These are phyloP conservation scores for Oryza punctata DNA, from an alignment of 176 grass and related monocot species.

Conservation along the genomic window DNA sequence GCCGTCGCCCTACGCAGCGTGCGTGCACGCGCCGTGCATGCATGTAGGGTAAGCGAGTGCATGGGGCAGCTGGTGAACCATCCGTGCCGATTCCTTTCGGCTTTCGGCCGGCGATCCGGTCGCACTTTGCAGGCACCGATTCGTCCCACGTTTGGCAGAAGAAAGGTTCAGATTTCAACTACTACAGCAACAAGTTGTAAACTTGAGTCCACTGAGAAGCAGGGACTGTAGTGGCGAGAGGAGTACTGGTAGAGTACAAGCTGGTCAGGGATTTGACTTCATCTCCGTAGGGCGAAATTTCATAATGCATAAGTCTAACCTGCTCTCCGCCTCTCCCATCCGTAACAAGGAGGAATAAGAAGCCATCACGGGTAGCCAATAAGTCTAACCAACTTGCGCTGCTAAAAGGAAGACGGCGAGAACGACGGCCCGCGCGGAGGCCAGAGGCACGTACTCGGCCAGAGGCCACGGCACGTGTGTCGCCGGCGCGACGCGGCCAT, in stretches of 20 bases:
- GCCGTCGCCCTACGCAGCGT: not conserved
- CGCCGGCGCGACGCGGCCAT: not conserved
- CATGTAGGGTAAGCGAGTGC: not conserved
- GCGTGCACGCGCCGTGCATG: not conserved
- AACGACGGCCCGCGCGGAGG: not conserved
- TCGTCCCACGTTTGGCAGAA: not conserved
- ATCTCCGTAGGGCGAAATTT: not conserved
- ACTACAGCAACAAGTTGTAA: not conserved
- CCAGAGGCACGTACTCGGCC: not conserved
- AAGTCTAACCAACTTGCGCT: slow-evolving; percentile 20
- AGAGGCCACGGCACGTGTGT: slow-evolving; percentile 3
- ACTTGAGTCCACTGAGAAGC: not conserved
- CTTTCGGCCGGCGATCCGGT: not conserved
- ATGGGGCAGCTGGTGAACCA: not conserved
- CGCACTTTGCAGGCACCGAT: not conserved
- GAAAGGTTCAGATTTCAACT: not conserved
- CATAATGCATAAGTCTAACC: slow-evolving; percentile 2
- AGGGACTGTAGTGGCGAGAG: not conserved
- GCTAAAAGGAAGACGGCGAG: not conserved
- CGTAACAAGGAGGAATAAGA: not conserved
- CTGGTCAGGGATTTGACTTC: not conserved
- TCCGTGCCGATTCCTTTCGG: not conserved
- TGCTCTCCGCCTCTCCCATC: not conserved
- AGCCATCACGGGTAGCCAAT: not conserved
- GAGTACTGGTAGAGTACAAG: not conserved